A percentile compares a stretch with the other conserved stretches of the same genome.
These are phyloP conservation scores for Aspergillus latus DNA, from an alignment of 2,329 filamentous ascomycete genomes.

Conservation along the genomic window DNA sequence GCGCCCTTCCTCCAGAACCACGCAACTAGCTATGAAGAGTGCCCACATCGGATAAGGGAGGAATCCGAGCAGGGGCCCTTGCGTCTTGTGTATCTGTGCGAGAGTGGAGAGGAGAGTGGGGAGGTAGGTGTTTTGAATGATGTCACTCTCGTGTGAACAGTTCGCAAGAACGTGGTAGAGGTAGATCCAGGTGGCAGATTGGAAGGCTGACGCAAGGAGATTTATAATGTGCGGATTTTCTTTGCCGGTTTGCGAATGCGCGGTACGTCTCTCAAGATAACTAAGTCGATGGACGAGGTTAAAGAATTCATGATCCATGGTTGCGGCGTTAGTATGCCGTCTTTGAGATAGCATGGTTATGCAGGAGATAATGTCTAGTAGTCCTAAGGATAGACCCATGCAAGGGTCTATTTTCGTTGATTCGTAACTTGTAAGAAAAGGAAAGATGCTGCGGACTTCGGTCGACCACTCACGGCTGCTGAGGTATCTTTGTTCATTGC, in stretches of 20 bases:
- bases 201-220: background rate
- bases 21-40: constrained; percentile 1
- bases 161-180: background rate
- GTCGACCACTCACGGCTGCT: background rate
- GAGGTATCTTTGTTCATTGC: background rate
- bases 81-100: background rate
- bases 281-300: background rate
- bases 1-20: constrained; percentile 1
- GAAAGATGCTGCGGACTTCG: background rate
- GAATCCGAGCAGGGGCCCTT: background rate
- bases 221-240: background rate
- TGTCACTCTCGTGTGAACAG: background rate
- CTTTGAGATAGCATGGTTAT: background rate
- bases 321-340: background rate
- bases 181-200: constrained; percentile 6
- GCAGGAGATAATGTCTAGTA: constrained; percentile 3
- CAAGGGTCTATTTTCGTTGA: constrained; percentile 1
- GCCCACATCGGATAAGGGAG: constrained; percentile 3
- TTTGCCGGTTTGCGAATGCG: background rate
- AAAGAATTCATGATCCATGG: background rate
- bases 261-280: background rate
- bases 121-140: background rate
- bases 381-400: constrained; percentile 1
- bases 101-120: background rate
- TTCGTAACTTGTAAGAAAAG: background rate